Evolutionary conservation across 1,284 basidiomycete species (phyloP).

Genomic region (Moniliella sp.): DNA sequence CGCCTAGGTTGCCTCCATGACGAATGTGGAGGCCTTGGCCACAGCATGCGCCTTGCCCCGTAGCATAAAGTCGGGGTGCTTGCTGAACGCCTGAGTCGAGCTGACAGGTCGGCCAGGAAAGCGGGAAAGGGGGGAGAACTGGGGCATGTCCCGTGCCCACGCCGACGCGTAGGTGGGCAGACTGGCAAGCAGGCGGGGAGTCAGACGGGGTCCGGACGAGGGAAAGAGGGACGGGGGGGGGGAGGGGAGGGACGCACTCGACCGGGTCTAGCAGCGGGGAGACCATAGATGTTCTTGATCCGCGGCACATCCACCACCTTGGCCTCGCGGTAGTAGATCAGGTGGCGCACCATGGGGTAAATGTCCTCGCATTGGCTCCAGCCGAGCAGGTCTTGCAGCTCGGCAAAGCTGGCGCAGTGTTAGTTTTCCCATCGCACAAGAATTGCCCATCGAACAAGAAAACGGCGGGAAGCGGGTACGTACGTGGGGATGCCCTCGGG

Average conservation of each 20-base stretch:
- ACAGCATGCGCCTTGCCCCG: no score
- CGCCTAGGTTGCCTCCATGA: no score
- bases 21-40: no score
- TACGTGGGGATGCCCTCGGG: conserved; percentile 3
- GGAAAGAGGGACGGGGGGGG: no score
- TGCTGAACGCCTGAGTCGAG: conserved; percentile 5
- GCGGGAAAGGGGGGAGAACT: conserved; percentile 46
- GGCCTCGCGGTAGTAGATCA: conserved; percentile 70
- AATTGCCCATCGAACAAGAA: neutral
- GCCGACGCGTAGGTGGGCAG: no score
- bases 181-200: no score
- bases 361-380: conserved; percentile 68
- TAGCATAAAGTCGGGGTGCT: conserved; percentile 1
- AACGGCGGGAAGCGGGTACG: conserved; percentile 2
- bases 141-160: conserved; percentile 47
- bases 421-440: neutral
- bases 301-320: conserved; percentile 68
- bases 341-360: conserved; percentile 64
- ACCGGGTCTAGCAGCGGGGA: conserved; percentile 15
- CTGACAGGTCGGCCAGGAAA: conserved; percentile 14
- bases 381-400: conserved; percentile 60
- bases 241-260: conserved; percentile 6
- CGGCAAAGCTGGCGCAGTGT: conserved; percentile 45
- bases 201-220: no score
- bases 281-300: conserved; percentile 60